Conservation (phyloP, 768 basidiomycete species). For the Cystofilobasidium bisporidii region DNA sequence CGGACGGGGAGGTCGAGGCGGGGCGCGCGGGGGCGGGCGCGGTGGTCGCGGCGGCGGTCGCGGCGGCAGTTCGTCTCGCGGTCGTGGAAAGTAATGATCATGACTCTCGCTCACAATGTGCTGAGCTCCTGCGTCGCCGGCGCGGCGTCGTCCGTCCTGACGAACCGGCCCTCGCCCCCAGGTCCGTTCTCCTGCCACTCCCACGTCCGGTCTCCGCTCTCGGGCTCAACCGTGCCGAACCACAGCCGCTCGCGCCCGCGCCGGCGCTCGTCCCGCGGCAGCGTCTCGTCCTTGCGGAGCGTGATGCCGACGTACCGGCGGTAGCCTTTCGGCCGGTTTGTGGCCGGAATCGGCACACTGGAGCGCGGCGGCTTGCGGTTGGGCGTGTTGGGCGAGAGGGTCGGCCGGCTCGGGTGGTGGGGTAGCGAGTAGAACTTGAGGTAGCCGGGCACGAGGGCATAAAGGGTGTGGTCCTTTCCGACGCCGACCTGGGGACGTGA, state of each 20-base stretch:
- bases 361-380: constrained; percentile 18
- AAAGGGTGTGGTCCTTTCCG: constrained; percentile 91
- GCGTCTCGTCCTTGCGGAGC: constrained; percentile 64
- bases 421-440: constrained; percentile 69
- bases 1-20: background rate
- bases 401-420: background rate
- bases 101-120: no score
- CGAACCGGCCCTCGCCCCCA: constrained; percentile 8
- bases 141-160: background rate
- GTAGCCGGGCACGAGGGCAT: constrained; percentile 77
- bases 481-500: constrained; percentile 59
- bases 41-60: no score
- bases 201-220: background rate
- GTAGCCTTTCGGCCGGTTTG: constrained; percentile 36
- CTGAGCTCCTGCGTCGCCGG: no score
- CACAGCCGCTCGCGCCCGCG: constrained; percentile 78
- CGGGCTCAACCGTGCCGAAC: background rate
- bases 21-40: constrained; percentile 11
- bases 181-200: background rate
- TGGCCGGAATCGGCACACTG: constrained; percentile 15
- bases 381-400: constrained; percentile 29
- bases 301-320: constrained; percentile 60
- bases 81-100: background rate
- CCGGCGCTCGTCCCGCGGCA: constrained; percentile 67
- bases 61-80: background rate